A percentile compares a stretch with the other conserved stretches of the same genome.
These are phyloP conservation scores for Clonostachys sp. DNA, from an alignment of 2,329 filamentous ascomycete genomes.

Conservation along the genomic window DNA sequence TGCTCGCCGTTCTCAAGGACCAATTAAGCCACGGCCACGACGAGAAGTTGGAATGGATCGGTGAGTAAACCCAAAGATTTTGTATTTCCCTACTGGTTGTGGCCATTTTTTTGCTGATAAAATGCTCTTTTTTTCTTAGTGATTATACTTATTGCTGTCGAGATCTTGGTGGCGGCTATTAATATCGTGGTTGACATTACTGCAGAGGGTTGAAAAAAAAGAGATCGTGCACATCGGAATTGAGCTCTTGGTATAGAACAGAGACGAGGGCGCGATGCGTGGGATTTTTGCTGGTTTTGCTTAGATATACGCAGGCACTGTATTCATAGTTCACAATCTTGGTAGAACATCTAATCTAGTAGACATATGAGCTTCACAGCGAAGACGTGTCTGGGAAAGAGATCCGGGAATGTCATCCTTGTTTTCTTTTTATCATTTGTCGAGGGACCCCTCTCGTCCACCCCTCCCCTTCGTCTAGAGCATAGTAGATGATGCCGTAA, in stretches of 20 bases:
- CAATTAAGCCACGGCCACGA: constrained; percentile 89
- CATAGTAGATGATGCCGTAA: too few species aligned
- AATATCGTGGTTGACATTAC: constrained; percentile 96
- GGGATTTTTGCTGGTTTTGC: not conserved
- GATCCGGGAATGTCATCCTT: too few species aligned
- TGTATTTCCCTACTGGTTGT: not conserved
- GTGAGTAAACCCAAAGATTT: constrained; percentile 42
- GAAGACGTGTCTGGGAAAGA: too few species aligned
- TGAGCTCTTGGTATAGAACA: too few species aligned
- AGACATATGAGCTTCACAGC: too few species aligned
- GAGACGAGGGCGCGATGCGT: too few species aligned
- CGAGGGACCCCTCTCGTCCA: too few species aligned
- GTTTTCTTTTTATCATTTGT: too few species aligned
- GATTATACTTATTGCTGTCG: constrained; percentile 90
- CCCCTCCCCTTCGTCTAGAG: too few species aligned
- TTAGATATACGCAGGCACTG: not conserved
- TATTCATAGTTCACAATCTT: not conserved
- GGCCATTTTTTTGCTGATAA: constrained; percentile 2
- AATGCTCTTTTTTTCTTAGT: constrained; percentile 44
- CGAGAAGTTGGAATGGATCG: constrained; percentile 86
- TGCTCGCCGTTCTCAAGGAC: constrained; percentile 86
- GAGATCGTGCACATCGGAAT: too few species aligned
- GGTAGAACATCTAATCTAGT: not conserved
- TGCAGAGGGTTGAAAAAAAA: constrained; percentile 27
- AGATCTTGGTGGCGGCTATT: constrained; percentile 87